Base-by-base conservation (phyloP, 2,329 filamentous ascomycete genomes). In the Diplodia corticola region DNA sequence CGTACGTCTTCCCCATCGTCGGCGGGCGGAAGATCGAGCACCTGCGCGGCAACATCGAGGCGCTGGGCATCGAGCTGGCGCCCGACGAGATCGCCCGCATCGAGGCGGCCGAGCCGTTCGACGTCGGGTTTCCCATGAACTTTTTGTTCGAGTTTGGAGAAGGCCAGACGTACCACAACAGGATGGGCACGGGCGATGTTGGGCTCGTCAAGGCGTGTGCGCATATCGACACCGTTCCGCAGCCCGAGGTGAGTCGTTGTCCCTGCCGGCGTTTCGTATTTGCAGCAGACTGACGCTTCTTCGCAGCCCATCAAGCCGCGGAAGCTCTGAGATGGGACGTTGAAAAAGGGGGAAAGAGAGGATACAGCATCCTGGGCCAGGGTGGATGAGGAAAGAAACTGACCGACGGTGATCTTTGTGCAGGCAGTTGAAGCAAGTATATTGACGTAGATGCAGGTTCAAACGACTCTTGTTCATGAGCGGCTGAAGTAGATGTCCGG, bases 1-100 rank as follows among this genome's bases (percentile, higher is more conserved):
- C 89, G 0, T 86, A 91, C 71, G 88, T 92, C 15, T 91, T 91
- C 72, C 91, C 91, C 0, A 87, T 93, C 46, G 81, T 92, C 4
- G 90, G 90, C 12, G 88, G 88, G 0, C 83, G 89, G 9, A 92
- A 88, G 70, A 76, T 91, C 7, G 86, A 89, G 60, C 89, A 93
- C 73, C 79, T 93, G 48, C 85, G 88, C 73, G 83, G 82, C 66
- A 92, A 92, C 71, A 89, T 92, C 69, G 85, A 89, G 71, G 88
- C 89, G 0, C 80, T 93, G 44, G 81, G 80, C 1, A 78, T 92
- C 48, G 78, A 83, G 64, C 79, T 93, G 37, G 84, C 79, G 0
- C 74, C 81, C 0, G 82, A 89, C 67, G 88, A 93, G 51, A 85
- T 93, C 26, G 77, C 85, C 40, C 84, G 88, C 70, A 87, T 93